phyloP scores from a whole-genome alignment of 1,139 yeast genomes.

The Pneumocystis canis region DNA sequence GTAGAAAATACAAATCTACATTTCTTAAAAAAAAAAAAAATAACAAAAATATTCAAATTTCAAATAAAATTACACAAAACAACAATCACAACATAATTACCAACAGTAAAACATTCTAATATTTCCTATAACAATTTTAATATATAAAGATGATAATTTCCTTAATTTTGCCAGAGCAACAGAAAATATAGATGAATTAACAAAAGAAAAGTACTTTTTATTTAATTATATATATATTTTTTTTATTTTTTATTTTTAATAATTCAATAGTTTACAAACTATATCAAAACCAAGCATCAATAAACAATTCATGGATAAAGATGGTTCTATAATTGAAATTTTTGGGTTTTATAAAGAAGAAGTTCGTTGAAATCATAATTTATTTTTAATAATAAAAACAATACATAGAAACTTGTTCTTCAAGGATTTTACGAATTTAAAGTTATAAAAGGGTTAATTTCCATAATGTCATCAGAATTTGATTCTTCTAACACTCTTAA shows the following conservation, averaged over 20 bases:
- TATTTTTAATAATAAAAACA: background rate
- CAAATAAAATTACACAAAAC: background rate
- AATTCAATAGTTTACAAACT: background rate
- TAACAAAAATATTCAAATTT: background rate
- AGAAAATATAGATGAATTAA: background rate
- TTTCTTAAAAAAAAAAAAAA: background rate
- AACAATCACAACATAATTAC: background rate
- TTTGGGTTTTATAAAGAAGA: background rate
- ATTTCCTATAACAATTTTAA: background rate
- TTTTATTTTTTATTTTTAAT: background rate
- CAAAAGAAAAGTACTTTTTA: background rate
- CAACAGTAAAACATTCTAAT: background rate
- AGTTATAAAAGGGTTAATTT: background rate
- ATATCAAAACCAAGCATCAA: background rate
- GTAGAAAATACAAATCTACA: background rate
- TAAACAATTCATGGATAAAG: background rate
- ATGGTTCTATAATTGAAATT: background rate
- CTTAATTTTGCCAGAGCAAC: background rate
- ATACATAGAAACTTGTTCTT: background rate
- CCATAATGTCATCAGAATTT: background rate
- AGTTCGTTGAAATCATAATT: background rate
- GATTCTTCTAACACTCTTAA: background rate
- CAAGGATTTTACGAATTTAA: slow-evolving; percentile 1
- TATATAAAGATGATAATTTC: background rate
- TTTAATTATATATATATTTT: background rate